phyloP scores from a whole-genome alignment of 1,284 basidiomycete genomes.

The Peniophora sp. region DNA sequence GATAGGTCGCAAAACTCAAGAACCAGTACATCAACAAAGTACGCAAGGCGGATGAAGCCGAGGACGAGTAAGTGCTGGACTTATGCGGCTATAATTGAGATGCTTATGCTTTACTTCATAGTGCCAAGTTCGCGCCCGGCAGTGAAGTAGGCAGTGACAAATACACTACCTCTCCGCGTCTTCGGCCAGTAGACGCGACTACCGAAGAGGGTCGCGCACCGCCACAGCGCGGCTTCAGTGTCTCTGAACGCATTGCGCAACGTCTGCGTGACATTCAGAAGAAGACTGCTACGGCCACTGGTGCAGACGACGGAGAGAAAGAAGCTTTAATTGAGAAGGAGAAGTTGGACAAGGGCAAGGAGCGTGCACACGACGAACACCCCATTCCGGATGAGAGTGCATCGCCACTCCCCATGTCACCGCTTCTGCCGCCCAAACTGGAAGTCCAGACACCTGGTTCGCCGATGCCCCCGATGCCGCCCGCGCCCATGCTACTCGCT shows the following conservation, averaged over 20 bases:
- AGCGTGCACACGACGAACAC: slow-evolving; percentile 44
- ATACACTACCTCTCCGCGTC: slow-evolving; percentile 69
- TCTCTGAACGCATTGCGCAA: slow-evolving; percentile 70
- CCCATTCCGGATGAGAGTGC: slow-evolving; percentile 25
- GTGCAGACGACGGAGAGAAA: slow-evolving; percentile 30
- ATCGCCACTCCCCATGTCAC: slow-evolving; percentile 59
- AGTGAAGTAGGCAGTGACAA: slow-evolving; percentile 46
- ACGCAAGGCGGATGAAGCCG: slow-evolving; percentile 78
- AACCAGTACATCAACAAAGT: slow-evolving; percentile 72
- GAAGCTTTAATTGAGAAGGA: slow-evolving; percentile 23
- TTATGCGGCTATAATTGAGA: neutral
- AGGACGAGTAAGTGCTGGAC: slow-evolving; percentile 71
- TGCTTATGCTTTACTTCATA: slow-evolving; percentile 6
- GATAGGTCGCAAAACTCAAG: slow-evolving; percentile 58
- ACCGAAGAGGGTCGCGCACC: slow-evolving; percentile 25
- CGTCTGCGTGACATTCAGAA: slow-evolving; percentile 70
- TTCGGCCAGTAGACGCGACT: slow-evolving; percentile 45
- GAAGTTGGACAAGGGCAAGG: slow-evolving; percentile 74
- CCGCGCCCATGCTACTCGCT: slow-evolving; percentile 59
- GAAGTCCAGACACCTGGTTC: slow-evolving; percentile 21
- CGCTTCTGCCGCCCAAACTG: slow-evolving; percentile 37
- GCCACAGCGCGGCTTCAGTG: slow-evolving; percentile 55
- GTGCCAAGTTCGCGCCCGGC: slow-evolving; percentile 79
- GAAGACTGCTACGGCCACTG: slow-evolving; percentile 35
- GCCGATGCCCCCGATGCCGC: slow-evolving; percentile 29